Percentiles rank a stretch among this genome's conserved stretches.
These are phyloP conservation scores for Cenchrus fungigraminus DNA, from an alignment of 176 grass and related monocot species.

Conservation along the genomic window DNA sequence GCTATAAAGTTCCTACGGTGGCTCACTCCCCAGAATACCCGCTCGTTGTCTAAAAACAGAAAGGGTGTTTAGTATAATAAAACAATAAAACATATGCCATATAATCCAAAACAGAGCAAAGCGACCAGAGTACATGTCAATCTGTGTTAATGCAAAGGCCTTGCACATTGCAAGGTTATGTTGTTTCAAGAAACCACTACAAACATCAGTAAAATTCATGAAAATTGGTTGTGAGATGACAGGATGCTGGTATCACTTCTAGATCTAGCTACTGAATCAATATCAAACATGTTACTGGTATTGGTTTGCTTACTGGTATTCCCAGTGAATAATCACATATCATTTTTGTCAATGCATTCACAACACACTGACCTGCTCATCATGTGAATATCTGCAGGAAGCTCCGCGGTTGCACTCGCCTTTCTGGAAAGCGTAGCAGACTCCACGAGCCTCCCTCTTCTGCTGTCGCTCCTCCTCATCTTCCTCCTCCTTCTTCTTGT, in stretches of 20 bases:
- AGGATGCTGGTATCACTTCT: not conserved
- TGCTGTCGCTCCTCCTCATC: slow-evolving; percentile 73
- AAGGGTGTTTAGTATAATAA: not conserved
- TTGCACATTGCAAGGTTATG: not conserved
- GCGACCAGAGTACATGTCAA: not conserved
- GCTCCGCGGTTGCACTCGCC: slow-evolving; percentile 87
- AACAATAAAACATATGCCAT: not conserved
- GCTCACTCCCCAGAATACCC: not conserved
- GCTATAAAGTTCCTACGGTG: not conserved
- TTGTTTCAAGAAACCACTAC: slow-evolving; percentile 4
- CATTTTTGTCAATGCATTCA: slow-evolving; percentile 7
- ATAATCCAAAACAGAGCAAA: not conserved
- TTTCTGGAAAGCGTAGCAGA: slow-evolving; percentile 94
- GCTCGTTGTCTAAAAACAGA: not conserved
- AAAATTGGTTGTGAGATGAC: slow-evolving; percentile 1
- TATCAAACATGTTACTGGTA: not conserved
- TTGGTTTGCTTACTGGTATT: not conserved
- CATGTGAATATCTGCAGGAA: slow-evolving; percentile 89
- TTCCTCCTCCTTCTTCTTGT: slow-evolving; percentile 94
- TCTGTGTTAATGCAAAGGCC: not conserved
- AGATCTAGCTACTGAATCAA: not conserved
- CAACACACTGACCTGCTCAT: slow-evolving; percentile 62
- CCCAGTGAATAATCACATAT: not conserved
- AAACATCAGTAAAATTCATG: not conserved
- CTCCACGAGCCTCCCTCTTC: slow-evolving; percentile 81